phyloP scores from a whole-genome alignment of 139 green algal species.

The Chlorella ohadii region DNA sequence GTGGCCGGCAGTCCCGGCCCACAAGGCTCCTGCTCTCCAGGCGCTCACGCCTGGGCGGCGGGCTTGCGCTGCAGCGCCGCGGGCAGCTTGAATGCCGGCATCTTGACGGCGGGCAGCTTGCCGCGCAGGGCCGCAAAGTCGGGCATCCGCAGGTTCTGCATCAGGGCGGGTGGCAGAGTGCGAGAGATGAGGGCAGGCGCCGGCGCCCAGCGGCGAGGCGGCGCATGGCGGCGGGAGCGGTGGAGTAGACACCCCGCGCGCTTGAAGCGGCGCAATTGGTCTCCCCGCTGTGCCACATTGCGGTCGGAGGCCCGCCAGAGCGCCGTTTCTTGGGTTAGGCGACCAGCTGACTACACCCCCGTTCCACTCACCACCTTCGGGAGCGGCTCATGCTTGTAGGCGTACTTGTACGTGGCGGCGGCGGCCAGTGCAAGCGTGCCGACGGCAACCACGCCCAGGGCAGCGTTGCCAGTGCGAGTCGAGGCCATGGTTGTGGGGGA shows the following conservation, averaged over 20 bases:
- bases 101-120: conserved; percentile 12
- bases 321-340: no score
- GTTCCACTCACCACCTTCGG: not conserved
- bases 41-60: not conserved
- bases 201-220: not conserved
- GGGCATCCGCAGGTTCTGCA: conserved; percentile 9
- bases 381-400: conserved; percentile 1
- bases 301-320: no score
- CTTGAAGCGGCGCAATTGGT: no score
- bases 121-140: not conserved
- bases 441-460: not conserved
- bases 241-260: not conserved
- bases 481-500: not conserved
- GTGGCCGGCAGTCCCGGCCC: no score
- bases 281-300: no score
- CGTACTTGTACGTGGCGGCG: conserved; percentile 4
- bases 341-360: not conserved
- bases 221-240: not conserved
- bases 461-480: not conserved
- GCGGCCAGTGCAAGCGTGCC: not conserved
- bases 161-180: not conserved
- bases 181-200: not conserved
- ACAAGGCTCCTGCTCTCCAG: no score
- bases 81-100: not conserved
- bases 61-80: not conserved